These are phyloP conservation scores for Penicillium sp. DNA, from an alignment of 2,329 filamentous ascomycete genomes.

Conservation along the genomic window DNA sequence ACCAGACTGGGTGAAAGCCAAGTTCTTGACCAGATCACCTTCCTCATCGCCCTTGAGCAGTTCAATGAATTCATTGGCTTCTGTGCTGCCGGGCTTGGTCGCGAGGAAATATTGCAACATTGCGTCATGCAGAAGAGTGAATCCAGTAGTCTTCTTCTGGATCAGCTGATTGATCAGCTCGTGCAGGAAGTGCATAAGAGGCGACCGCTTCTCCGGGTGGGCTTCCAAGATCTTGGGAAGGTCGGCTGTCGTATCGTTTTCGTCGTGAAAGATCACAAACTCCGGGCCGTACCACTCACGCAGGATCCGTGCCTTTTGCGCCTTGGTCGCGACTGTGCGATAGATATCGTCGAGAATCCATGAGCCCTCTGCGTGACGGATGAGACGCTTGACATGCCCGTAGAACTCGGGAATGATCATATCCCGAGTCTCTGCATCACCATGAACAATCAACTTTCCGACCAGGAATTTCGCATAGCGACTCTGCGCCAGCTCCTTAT, in stretches of 20 bases:
- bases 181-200: constrained; percentile 80
- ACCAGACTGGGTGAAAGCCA: constrained; percentile 91
- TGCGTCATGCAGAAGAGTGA: constrained; percentile 96
- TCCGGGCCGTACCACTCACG: constrained; percentile 97
- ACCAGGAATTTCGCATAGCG: constrained; percentile 97
- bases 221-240: constrained; percentile 70
- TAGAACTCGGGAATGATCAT: constrained; percentile 93
- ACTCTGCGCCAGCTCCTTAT: constrained; percentile 82
- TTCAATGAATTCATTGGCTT: constrained; percentile 84
- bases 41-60: constrained; percentile 87
- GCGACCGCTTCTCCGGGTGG: constrained; percentile 78
- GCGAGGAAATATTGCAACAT: constrained; percentile 96
- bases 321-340: constrained; percentile 76
- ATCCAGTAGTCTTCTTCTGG: constrained; percentile 94
- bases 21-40: constrained; percentile 86
- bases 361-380: constrained; percentile 92
- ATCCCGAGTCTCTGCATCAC: constrained; percentile 80
- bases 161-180: constrained; percentile 88
- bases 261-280: constrained; percentile 73
- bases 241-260: constrained; percentile 55
- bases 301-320: constrained; percentile 80
- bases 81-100: constrained; percentile 70
- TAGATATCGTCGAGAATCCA: constrained; percentile 99
- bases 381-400: constrained; percentile 84
- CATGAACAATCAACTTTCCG: constrained; percentile 91